Evolutionary conservation across 2,329 filamentous ascomycete species (phyloP).

Genomic region (Myriosclerotinia duriaeana): DNA sequence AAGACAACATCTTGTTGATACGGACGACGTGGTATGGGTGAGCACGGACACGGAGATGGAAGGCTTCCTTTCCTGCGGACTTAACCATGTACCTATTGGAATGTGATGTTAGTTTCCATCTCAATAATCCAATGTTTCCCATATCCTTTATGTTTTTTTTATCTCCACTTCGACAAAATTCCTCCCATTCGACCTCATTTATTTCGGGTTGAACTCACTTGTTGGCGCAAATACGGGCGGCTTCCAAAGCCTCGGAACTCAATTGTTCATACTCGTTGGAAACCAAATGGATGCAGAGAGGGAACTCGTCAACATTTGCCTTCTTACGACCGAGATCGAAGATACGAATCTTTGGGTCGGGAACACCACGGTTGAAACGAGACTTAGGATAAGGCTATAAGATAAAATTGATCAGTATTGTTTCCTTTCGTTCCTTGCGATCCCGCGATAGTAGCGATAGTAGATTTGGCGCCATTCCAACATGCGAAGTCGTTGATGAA

Average conservation of each 20-base stretch:
- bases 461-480: not conserved
- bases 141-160: conserved; percentile 3
- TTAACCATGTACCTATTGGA: conserved; percentile 60
- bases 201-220: conserved; percentile 58
- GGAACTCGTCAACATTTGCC: conserved; percentile 99
- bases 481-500: not conserved
- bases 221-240: conserved; percentile 99
- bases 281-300: conserved; percentile 97
- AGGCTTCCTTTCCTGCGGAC: conserved; percentile 69
- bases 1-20: conserved; percentile 99
- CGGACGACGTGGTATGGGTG: conserved; percentile 99
- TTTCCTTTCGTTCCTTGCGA: not conserved
- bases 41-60: conserved; percentile 77
- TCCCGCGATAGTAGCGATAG: not conserved
- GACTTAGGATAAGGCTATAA: conserved; percentile 94
- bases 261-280: conserved; percentile 99
- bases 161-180: conserved; percentile 17
- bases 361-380: conserved; percentile 99
- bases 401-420: conserved; percentile 30
- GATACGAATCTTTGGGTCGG: conserved; percentile 80
- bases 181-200: not conserved
- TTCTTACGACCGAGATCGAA: conserved; percentile 99
- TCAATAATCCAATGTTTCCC: not conserved
- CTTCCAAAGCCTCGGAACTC: conserved; percentile 98
- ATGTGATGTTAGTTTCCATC: conserved; percentile 25